Percentiles rank a stretch among this genome's conserved stretches.
phyloP scores from a whole-genome alignment of 495 filamentous ascomycete genomes.

The Penicillium salamii region DNA sequence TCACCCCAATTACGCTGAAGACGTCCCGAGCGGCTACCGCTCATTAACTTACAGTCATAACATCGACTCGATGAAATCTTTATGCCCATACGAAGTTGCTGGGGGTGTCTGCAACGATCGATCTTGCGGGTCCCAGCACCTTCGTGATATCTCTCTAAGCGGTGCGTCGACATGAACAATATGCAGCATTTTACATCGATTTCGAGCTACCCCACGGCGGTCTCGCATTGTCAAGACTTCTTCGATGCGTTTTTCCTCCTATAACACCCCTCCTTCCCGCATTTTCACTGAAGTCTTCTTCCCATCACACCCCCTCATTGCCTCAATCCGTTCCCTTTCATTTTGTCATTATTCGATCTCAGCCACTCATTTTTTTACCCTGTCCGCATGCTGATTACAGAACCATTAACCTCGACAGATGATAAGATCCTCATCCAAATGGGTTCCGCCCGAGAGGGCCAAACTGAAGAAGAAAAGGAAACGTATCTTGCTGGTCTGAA shows the following conservation, averaged over 20 bases:
- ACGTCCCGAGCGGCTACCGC: conserved; percentile 71
- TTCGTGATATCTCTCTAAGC: conserved; percentile 66
- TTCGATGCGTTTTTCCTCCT: conserved; percentile 9
- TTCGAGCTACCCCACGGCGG: conserved; percentile 8
- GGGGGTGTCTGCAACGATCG: conserved; percentile 75
- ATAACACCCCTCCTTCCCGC: too few species aligned
- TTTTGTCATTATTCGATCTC: too few species aligned
- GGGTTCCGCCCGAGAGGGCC: conserved; percentile 68
- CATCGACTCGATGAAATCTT: conserved; percentile 66
- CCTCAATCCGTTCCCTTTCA: conserved; percentile 7
- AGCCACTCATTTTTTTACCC: conserved; percentile 23
- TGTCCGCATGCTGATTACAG: conserved; percentile 60
- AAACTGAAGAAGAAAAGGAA: conserved; percentile 64
- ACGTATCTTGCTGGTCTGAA: conserved; percentile 74
- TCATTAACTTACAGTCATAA: conserved; percentile 91
- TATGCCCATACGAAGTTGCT: conserved; percentile 73
- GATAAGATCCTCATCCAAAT: conserved; percentile 83
- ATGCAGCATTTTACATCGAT: conserved; percentile 22
- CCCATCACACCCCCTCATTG: neutral
- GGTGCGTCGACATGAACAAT: conserved; percentile 67
- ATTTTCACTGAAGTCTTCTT: too few species aligned
- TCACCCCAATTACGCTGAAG: conserved; percentile 68
- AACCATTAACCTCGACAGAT: conserved; percentile 61
- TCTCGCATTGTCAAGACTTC: conserved; percentile 9
- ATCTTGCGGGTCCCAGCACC: conserved; percentile 74